Evolutionary conservation across 1,284 basidiomycete species (phyloP).

Genomic region (Cerrena zonata): DNA sequence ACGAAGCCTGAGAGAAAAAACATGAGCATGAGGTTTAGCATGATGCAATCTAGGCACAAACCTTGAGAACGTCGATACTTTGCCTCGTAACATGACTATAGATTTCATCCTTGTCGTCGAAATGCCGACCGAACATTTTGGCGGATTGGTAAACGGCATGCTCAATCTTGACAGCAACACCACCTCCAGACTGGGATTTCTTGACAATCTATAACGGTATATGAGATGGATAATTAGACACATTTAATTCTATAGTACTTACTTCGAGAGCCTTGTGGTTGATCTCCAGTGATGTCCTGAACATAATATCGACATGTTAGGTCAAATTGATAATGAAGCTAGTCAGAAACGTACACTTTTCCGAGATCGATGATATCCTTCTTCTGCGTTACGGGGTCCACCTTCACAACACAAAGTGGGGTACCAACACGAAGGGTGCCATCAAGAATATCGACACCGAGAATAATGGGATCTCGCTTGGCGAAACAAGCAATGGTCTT

Average conservation of each 20-base stretch:
- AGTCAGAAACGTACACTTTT: conserved; percentile 69
- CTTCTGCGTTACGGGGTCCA: conserved; percentile 80
- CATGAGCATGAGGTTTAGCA: not conserved
- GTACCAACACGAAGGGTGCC: conserved; percentile 91
- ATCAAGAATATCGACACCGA: conserved; percentile 95
- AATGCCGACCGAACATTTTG: conserved; percentile 90
- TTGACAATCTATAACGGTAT: conserved; percentile 68
- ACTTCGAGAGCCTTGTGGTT: conserved; percentile 83
- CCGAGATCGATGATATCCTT: conserved; percentile 89
- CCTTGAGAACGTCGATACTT: conserved; percentile 93
- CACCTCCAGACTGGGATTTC: conserved; percentile 87
- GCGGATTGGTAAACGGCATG: conserved; percentile 93
- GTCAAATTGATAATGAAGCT: not conserved
- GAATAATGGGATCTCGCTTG: conserved; percentile 95
- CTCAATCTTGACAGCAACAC: conserved; percentile 98
- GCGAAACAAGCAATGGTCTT: conserved; percentile 91
- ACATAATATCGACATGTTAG: too few species aligned
- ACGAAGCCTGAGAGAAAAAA: conserved; percentile 55
- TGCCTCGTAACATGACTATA: conserved; percentile 86
- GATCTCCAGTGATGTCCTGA: conserved; percentile 88
- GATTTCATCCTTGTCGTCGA: conserved; percentile 94
- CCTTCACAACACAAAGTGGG: conserved; percentile 90
- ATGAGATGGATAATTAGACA: not conserved
- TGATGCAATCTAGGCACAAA: conserved; percentile 26
- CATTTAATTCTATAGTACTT: conserved; percentile 19